Evolutionary conservation across 768 basidiomycete species (phyloP).

Genomic region (Leccinum truebloodii): DNA sequence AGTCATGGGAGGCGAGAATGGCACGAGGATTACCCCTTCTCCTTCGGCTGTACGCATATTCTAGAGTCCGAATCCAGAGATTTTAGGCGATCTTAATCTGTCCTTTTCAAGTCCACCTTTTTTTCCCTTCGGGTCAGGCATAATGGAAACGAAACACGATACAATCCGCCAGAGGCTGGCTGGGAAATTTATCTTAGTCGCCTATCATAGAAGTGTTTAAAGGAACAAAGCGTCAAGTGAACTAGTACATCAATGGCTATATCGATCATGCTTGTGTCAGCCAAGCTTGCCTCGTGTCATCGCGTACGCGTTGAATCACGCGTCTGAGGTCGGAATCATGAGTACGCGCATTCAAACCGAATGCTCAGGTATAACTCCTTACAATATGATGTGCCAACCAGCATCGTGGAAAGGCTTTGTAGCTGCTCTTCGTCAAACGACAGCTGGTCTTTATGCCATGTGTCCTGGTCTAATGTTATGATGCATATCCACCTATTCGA

Average conservation of each 20-base stretch:
- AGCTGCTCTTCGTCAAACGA: conserved; percentile 89
- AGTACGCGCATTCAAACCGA: conserved; percentile 4
- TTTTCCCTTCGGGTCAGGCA: neutral
- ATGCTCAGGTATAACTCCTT: conserved; percentile 33
- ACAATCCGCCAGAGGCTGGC: neutral
- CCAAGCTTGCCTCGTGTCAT: conserved; percentile 1
- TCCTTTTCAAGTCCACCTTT: conserved; percentile 16
- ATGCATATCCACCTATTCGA: conserved; percentile 5
- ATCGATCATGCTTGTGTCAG: neutral
- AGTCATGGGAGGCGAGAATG: conserved; percentile 5
- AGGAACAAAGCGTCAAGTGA: neutral
- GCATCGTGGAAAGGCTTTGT: conserved; percentile 82
- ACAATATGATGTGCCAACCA: conserved; percentile 91
- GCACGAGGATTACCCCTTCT: conserved; percentile 13
- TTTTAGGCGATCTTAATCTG: conserved; percentile 9
- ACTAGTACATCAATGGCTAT: conserved; percentile 6
- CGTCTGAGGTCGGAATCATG: conserved; percentile 23
- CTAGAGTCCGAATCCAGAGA: neutral
- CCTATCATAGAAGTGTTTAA: conserved; percentile 4
- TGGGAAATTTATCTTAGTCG: conserved; percentile 2
- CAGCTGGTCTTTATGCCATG: conserved; percentile 88
- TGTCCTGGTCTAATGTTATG: conserved; percentile 56
- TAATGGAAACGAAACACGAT: conserved; percentile 1
- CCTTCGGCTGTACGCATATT: conserved; percentile 7
- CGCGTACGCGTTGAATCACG: conserved; percentile 24